Conservation (phyloP, 2,329 filamentous ascomycete species). For the Diaporthe longicolla region DNA sequence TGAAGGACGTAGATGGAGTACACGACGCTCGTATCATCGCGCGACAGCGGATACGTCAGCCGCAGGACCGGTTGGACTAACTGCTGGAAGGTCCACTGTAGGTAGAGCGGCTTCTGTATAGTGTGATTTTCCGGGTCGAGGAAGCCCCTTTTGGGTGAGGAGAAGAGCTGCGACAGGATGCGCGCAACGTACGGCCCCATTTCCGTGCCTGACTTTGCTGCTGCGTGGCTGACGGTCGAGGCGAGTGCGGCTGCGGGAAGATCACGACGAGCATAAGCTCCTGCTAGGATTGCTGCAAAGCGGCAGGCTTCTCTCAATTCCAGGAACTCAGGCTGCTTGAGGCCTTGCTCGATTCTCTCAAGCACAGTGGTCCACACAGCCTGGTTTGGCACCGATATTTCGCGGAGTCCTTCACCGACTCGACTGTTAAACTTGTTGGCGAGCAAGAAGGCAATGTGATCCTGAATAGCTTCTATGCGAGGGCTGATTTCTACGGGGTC, state of each 20-base stretch:
- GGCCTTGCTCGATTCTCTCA: conserved; percentile 22
- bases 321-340: conserved; percentile 26
- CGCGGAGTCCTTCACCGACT: not conserved
- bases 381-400: not conserved
- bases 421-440: conserved; percentile 40
- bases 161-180: conserved; percentile 59
- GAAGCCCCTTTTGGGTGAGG: conserved; percentile 45
- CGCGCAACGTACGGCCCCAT: conserved; percentile 57
- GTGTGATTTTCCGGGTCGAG: conserved; percentile 35
- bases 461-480: conserved; percentile 27
- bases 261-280: conserved; percentile 39
- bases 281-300: conserved; percentile 35
- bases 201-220: conserved; percentile 22
- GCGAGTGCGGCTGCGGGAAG: conserved; percentile 29
- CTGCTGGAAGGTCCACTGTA: conserved; percentile 65
- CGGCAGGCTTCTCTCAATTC: conserved; percentile 26
- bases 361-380: conserved; percentile 27
- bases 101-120: conserved; percentile 49
- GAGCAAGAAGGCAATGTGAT: conserved; percentile 35
- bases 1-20: conserved; percentile 60
- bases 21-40: conserved; percentile 42
- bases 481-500: not conserved
- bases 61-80: conserved; percentile 61
- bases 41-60: conserved; percentile 55
- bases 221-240: conserved; percentile 33